Evolutionary conservation across 805 yeast species (phyloP), one percentile per base, ranked within the genome.

Genomic region (Tetrapisispora namnaoensis): DNA sequence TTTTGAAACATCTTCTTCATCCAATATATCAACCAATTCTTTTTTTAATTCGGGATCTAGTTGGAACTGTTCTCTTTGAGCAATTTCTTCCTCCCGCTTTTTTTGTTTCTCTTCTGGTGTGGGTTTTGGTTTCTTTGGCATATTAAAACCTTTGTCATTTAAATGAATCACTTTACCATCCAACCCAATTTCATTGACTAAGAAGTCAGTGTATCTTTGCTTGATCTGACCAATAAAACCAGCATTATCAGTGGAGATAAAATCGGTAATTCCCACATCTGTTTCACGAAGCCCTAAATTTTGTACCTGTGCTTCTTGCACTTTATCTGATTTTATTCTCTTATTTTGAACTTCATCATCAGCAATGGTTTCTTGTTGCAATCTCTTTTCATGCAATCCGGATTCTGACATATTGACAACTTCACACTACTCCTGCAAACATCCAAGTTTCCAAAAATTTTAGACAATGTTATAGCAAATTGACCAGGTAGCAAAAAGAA

Each of bases 151-250:
- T 47, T 79, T 77, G 59, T 90, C 96, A 10, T 69, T 63, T 52
- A 93, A 71, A 63, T 82, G 90, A 13, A 90, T 76, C 1, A 89
- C 95, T 1, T 77, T 67, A 1, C 86, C 95, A 21, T 77, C 68
- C 30, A 68, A 56, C 51, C 74, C 83, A 49, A 93, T 83, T 66
- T 93, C 99, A 66, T 89, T 87, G 42, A 93, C 99, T 61, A 87
- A 75, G 63, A 93, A 93, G 63, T 93, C 99, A 13, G 95, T 83
- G 67, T 89, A 90, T 52, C 96, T 73, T 61, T 86, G 95, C 65
- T 93, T 93, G 57, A 93, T 72, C 14, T 76, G 74, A 2, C 98
- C 99, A 17, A 65, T 63, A 54, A 93, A 87, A 3, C 96, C 95
- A 10, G 72, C 65, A 24, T 71, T 57, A 4, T 70, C 73, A 2